A percentile compares a stretch with the other conserved stretches of the same genome.
Evolutionary conservation across 495 filamentous ascomycete genomes (phyloP).

Genomic region (Xylaria flabelliformis): DNA sequence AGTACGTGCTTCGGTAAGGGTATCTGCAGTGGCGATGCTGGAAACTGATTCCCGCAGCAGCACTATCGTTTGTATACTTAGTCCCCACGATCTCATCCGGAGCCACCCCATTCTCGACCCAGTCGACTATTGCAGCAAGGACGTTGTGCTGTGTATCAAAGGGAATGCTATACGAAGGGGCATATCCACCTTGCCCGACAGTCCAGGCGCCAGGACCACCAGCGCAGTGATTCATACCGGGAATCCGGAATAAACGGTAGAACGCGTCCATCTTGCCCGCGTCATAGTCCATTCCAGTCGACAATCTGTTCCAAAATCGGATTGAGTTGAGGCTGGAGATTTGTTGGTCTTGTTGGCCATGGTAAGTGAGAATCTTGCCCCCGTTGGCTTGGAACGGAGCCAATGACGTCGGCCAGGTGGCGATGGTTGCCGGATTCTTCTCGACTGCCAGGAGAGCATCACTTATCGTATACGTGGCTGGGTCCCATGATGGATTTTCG

Average conservation of each 20-base stretch:
- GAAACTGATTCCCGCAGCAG: constrained; percentile 38
- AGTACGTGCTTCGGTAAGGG: constrained; percentile 31
- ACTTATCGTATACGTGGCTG: constrained; percentile 35
- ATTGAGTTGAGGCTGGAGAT: constrained; percentile 46
- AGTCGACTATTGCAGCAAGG: constrained; percentile 62
- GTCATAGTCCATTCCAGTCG: constrained; percentile 49
- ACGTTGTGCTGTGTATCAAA: constrained; percentile 48
- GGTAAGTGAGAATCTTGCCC: constrained; percentile 55
- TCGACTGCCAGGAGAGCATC: constrained; percentile 36
- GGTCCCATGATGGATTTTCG: constrained; percentile 56
- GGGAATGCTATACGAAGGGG: constrained; percentile 42
- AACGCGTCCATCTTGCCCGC: constrained; percentile 58
- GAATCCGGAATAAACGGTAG: constrained; percentile 41
- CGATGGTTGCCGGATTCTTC: constrained; percentile 46
- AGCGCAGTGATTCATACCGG: constrained; percentile 43
- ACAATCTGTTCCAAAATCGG: constrained; percentile 49
- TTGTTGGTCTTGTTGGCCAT: constrained; percentile 51
- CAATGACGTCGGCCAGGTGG: constrained; percentile 48
- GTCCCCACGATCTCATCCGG: constrained; percentile 61
- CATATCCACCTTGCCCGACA: constrained; percentile 54
- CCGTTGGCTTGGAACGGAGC: constrained; percentile 45
- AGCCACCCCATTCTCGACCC: constrained; percentile 65
- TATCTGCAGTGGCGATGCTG: constrained; percentile 49
- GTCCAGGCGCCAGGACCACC: constrained; percentile 60
- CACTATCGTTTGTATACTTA: constrained; percentile 55